Evolutionary conservation across 208 protist species (phyloP).

Genomic region (Leishmania tarentolae): DNA sequence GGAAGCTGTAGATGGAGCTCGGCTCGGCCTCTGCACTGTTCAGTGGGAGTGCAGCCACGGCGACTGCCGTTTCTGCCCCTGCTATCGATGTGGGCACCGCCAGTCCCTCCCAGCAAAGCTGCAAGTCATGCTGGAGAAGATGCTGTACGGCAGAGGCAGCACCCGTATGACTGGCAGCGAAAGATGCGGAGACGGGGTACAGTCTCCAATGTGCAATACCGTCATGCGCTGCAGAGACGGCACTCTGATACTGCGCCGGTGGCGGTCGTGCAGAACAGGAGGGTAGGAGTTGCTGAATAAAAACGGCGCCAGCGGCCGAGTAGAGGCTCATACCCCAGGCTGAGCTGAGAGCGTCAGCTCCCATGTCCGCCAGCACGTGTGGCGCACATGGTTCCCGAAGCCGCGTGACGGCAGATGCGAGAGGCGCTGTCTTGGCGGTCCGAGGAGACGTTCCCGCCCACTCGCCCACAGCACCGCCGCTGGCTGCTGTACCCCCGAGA

Average conservation of each 20-base stretch:
- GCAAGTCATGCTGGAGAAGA: slow-evolving; percentile 27
- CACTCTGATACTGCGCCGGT: not conserved
- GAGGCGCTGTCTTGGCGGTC: not conserved
- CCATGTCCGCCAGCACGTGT: slow-evolving; percentile 5
- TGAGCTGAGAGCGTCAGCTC: not conserved
- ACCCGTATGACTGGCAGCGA: not conserved
- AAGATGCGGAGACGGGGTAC: not conserved
- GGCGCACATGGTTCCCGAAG: slow-evolving; percentile 29
- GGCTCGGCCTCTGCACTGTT: not conserved
- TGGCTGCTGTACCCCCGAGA: not conserved
- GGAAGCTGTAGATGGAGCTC: slow-evolving; percentile 46
- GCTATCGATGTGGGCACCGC: slow-evolving; percentile 4
- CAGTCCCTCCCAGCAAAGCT: slow-evolving; percentile 32
- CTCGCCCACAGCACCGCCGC: not conserved
- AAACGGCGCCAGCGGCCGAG: slow-evolving; percentile 4
- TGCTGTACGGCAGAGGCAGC: slow-evolving; percentile 14
- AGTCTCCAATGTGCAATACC: not conserved
- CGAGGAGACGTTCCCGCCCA: not conserved
- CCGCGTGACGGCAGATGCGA: not conserved
- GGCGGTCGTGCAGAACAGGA: not conserved
- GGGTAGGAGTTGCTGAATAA: slow-evolving; percentile 18
- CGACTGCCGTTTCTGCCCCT: slow-evolving; percentile 7
- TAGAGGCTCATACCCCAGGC: slow-evolving; percentile 16
- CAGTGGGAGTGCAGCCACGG: slow-evolving; percentile 34
- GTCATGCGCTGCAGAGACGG: not conserved